Conservation (phyloP, 2,329 filamentous ascomycete species). For the Arthrobotrys entomopaga region DNA sequence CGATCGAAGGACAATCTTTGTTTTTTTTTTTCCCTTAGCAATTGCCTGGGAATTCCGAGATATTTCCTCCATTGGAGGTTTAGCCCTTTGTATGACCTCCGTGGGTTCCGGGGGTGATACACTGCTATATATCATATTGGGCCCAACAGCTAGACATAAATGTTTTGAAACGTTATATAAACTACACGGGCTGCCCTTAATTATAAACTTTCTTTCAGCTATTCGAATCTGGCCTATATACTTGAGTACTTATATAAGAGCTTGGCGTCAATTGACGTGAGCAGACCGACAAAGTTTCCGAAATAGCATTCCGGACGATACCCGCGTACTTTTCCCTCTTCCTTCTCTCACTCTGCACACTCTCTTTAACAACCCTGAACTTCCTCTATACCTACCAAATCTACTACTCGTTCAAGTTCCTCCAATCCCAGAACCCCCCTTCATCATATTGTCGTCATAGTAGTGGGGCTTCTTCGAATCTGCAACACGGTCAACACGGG, state of each 20-base stretch:
- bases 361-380: constrained; percentile 10
- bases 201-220: no score
- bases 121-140: no score
- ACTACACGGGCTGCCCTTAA: not conserved
- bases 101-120: not conserved
- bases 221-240: no score
- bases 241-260: no score
- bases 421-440: constrained; percentile 2
- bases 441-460: not conserved
- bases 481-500: constrained; percentile 48
- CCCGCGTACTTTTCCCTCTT: constrained; percentile 2
- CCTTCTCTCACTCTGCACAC: constrained; percentile 13
- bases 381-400: constrained; percentile 12
- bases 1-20: no score
- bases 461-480: constrained; percentile 9
- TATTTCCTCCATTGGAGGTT: no score
- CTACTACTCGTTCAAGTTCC: no score
- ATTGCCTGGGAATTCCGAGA: no score
- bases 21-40: no score
- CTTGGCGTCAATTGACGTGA: no score
- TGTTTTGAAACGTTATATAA: not conserved
- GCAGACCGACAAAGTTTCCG: not conserved
- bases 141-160: not conserved
- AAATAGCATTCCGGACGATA: constrained; percentile 22
- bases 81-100: no score